Base-by-base conservation (phyloP, 2,329 filamentous ascomycete species). In the Thielaviopsis musarum region DNA sequence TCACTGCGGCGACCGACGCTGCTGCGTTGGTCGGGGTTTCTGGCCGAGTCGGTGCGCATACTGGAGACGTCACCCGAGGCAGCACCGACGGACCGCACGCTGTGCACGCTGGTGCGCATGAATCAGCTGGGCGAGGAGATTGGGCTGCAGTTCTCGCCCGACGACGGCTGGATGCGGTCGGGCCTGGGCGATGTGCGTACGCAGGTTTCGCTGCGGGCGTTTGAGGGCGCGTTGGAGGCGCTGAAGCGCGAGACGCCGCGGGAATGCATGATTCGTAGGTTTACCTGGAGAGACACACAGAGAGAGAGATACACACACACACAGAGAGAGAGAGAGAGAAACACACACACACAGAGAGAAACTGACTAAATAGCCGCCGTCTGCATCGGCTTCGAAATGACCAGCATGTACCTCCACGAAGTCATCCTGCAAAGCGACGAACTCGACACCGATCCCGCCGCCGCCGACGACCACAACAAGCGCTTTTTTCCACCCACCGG, bases 351-450 rank as follows among this genome's bases (percentile, higher is more conserved):
- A 26, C 3, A 26, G 24, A 26, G 6, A 34, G 45, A 53, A 53
- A 49, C 49, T 21, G 41, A 13, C 22, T 22, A 22, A 19, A 52
- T 67, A 83, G 83, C 79, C n/a, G 76, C 80, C 0, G 72, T 89
- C 53, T 72, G 73, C 19, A 77, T 89, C 64, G 79, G 79, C 62
- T 82, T 87, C 64, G 74, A 83, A 63, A 77, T 85, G 1, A 68
- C 88, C 41, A 84, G 77, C 62, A 72, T 91, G 2, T 89, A 87
- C 67, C 83, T 90, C 73, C 84, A 91, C 67, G 87, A 91, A 69
- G 80, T 87, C 58, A 82, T 80, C 2, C 79, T 91, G 63, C 83
- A 88, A 63, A 74, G 79, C 9, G 81, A 85, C 59, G 74, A 73
- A 26, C 56, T 52, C 21, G 74, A 81, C 30, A 34, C 30, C 10